Base-by-base conservation (phyloP, 1,284 basidiomycete genomes). In the Polyporus tsugae region DNA sequence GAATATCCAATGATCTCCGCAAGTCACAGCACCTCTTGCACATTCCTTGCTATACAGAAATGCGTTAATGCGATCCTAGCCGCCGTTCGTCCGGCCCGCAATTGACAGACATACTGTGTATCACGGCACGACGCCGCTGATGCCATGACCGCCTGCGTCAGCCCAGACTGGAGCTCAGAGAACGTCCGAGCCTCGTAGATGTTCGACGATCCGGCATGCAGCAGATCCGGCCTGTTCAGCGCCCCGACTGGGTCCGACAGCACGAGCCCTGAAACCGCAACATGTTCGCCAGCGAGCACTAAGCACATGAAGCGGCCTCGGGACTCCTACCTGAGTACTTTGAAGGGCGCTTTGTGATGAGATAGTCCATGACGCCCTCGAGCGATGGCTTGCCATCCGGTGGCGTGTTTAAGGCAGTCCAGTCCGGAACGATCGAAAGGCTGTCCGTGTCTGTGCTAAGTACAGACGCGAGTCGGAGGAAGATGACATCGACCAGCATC, bases 191-290 rank as follows among this genome's bases (percentile, higher is more conserved):
- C 66, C 59, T 67, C 66, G 59, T 63, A 67, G 39, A 67, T 64
- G 66, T 63, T 67, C 33, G 61, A 63, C 10, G 66, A 55, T 63
- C 66, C 66, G 39, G 59, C 59, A 29, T 67, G 66, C 9, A 44
- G 57, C 49, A 67, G 39, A 33, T 67, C 66, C n/a, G 66, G 66
- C 35, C 66, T 52, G 52, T 60, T 67, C 58, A 67, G 66, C 49
- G 66, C 66, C 49, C 66, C 66, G 49, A 67, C 62, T 13, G 66
- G 66, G 49, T 67, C 66, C 58, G 66, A 67, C n/a, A 67, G 59
- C 13, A 67, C 53, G 36, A 67, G 62, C 13, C 66, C 66, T 67
- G 66, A 49, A 33, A 33, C 41, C 35, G 19, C 19, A 38, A 22
- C 35, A 7, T 58, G 55, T 38, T 58, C 35, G 15, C 9, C 17